Evolutionary conservation across 208 protist genomes (phyloP), one percentile per base, ranked within the genome.

Genomic region (Crithidia sp.): DNA sequence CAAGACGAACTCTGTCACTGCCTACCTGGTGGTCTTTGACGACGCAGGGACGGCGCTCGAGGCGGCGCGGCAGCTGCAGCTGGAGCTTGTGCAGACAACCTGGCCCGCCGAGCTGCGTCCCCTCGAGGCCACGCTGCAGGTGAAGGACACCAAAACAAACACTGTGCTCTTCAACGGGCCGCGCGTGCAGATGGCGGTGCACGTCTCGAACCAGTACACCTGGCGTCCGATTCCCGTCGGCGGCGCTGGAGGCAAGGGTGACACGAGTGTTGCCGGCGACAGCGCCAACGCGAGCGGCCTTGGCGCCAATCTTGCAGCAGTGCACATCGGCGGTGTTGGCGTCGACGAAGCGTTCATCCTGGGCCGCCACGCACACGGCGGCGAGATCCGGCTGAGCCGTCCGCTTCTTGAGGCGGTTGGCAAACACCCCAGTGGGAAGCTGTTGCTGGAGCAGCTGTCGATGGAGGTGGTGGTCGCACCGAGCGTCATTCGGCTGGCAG

Each of bases 81-180:
- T 86, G 40, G 71, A 67, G 19, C 80, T 95, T 17, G 45, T 88
- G 43, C 62, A 65, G 12, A 62, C 83, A 37, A 43, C 60, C 5
- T 96, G 92, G 92, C 86, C 92, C 10, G 49, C 44, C 5, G 77
- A 86, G 45, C 77, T 96, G 60, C 66, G 71, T 13, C 81, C 79
- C 41, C 28, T 90, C 2, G 88, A 91, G 72, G 65, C 78, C 6
- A 88, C 89, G 14, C 88, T 96, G 52, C 74, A 77, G 28, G 87
- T 94, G 59, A 77, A 79, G 59, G 91, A 93, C 67, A n/a, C 72
- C 0, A 72, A 76, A 53, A 73, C 67, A 5, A 80, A 71, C 8
- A 77, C 54, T 8, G 57, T 91, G 4, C 74, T 96, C 14, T 96
- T 96, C 75, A 85, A 86, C 67, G 92, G 92, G 10, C 79, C 85